Base-by-base conservation (phyloP, 179 eudicot genomes). In the Actinidia polygama region DNA sequence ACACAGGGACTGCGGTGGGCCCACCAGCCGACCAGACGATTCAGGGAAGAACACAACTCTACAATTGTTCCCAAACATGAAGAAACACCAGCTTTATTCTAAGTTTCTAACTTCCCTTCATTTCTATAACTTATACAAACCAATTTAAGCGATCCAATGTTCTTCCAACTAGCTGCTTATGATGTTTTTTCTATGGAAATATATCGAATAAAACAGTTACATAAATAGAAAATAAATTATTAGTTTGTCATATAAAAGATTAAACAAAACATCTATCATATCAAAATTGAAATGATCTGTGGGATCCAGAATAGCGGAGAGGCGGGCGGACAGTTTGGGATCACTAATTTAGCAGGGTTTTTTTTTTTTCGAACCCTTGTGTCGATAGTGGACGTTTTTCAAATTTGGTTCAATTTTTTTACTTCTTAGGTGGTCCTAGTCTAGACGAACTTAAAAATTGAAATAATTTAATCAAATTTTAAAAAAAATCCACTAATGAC, bases 261-360 rank as follows among this genome's bases (percentile, higher is more conserved):
- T 57, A 26, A 54, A 75, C 47, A 26, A 26, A 63, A 47, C 70
- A 63, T 21, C 57, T 61, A 78, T 55, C 57, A 66, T 24, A 79
- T 66, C 73, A 79, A 79, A 73, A 64, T 30, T 78, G 49, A 23
- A 15, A 64, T 24, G 24, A 18, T 63, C 57, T 50, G 71, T 5
- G 6, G 55, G 47, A 6, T 66, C 59, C 61, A 79, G 73, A 16
- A 16, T 18, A 54, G n/a, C 49, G 49, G 19, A 24, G 74, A 79
- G 24, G 53, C 3, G 44, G 44, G 44, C 44, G 44, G 44, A 40
- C 44, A 40, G 44, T 40, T 40, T 40, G 44, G 44, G 44, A 40
- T 40, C 44, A 40, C 44, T 40, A 40, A 40, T 40, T 40, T 40
- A 40, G 44, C 44, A 40, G 3, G 44, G 44, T 40, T 40, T 40